phyloP scores from a whole-genome alignment of 2,329 filamentous ascomycete genomes.

The Calonectria montana region DNA sequence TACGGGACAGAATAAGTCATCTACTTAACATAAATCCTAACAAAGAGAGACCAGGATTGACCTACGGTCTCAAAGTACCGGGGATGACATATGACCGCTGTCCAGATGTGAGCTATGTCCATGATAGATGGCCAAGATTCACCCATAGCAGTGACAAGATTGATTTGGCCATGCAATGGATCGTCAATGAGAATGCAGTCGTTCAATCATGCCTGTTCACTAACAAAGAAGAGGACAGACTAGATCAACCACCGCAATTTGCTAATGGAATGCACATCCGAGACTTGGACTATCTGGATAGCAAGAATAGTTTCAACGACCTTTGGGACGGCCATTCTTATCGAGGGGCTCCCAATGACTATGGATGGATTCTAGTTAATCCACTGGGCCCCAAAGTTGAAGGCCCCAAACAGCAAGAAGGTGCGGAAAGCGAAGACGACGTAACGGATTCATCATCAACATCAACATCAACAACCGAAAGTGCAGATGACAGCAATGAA shows the following conservation, averaged over 20 bases:
- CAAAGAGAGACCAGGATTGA: not conserved
- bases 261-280: not conserved
- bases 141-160: too few relatives aligned
- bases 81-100: not conserved
- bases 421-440: too few relatives aligned
- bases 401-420: too few relatives aligned
- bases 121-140: not conserved
- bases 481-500: too few relatives aligned
- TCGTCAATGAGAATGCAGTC: not conserved
- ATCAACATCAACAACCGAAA: not conserved
- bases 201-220: not conserved
- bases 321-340: not conserved
- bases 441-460: too few relatives aligned
- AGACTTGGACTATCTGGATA: not conserved
- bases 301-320: not conserved
- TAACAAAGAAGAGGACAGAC: not conserved
- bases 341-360: not conserved
- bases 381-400: not conserved
- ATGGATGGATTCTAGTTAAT: not conserved
- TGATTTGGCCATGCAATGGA: not conserved
- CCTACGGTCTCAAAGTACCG: not conserved
- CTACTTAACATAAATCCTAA: not conserved
- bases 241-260: not conserved
- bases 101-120: not conserved
- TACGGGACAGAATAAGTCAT: not conserved